Base-by-base conservation (phyloP, 2,329 filamentous ascomycete species). In the Fusarium acutatum region DNA sequence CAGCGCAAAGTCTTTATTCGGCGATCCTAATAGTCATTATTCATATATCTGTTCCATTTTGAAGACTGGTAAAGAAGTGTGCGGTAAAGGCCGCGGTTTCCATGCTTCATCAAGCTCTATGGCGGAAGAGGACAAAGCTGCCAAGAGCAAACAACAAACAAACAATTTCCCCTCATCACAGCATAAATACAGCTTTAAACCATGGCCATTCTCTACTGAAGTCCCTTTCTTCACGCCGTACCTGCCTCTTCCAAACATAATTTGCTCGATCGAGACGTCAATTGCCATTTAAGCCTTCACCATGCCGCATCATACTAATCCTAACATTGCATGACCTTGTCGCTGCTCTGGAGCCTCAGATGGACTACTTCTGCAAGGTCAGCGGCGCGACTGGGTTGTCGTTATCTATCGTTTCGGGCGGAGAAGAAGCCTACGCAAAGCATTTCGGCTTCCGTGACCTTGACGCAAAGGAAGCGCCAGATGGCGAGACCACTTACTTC, bases 271-370 rank as follows among this genome's bases (percentile, higher is more conserved):
- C 4, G 17, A 11, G 9, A 37, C 35, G 35, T 11, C 5, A 11
- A 37, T 37, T 2, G 17, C 9, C 35, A 37, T 5, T 11, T 20
- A 11, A 37, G 35, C 5, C 17, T 7, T 34, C 22, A 14, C 30
- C 3, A 24, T 3, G 22, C 3, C 3, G 17, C 11, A 37, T 11
- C 15, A 3, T 18, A 12, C 15, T 4, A 24, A 0, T 9, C 0
- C 15, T 2, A 34, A 5, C 15, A 13, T 34, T 34, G 0, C 22
- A 20, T 15, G 22, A 24, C 8, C 10, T 1, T 24, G 1, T 20
- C 17, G 10, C 12, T 6, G 7, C 22, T 9, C 22, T 50, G 0
- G 47, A 24, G 3, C 28, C 30, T 14, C 22, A 24, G 22, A 50
- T 50, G 8, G 6, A 14, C 22, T 3, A 50, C 5, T 24, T 49